Evolutionary conservation across 75 land plant genomes (phyloP).

Genomic region (Isoetes taiwanensis): DNA sequence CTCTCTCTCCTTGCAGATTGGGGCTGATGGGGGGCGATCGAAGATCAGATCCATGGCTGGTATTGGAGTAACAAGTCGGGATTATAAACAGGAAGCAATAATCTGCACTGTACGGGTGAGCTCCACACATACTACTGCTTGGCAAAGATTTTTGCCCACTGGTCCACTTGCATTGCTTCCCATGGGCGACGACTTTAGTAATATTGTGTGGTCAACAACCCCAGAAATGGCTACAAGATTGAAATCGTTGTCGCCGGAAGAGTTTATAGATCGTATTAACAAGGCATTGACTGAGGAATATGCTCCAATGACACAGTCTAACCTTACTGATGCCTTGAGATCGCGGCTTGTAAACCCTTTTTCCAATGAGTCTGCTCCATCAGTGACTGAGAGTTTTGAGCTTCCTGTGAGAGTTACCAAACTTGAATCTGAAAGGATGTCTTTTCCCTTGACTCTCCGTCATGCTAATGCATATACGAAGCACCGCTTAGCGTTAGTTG

Average conservation of each 20-base stretch:
- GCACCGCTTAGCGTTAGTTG: slow-evolving; percentile 60
- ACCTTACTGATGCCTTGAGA: slow-evolving; percentile 8
- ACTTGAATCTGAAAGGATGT: slow-evolving; percentile 58
- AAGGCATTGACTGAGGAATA: slow-evolving; percentile 57
- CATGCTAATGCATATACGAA: slow-evolving; percentile 62
- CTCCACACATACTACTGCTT: slow-evolving; percentile 55
- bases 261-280: slow-evolving; percentile 65
- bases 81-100: slow-evolving; percentile 68
- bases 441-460: slow-evolving; percentile 63
- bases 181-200: slow-evolving; percentile 67
- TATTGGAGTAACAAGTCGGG: slow-evolving; percentile 66
- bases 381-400: slow-evolving; percentile 50
- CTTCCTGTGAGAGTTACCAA: slow-evolving; percentile 53
- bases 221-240: slow-evolving; percentile 42
- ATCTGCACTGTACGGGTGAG: slow-evolving; percentile 78
- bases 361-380: slow-evolving; percentile 17
- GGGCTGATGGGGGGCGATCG: slow-evolving; percentile 91
- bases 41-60: slow-evolving; percentile 67
- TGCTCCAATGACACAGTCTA: slow-evolving; percentile 55
- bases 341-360: slow-evolving; percentile 23
- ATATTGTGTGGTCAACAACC: slow-evolving; percentile 92
- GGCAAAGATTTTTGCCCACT: slow-evolving; percentile 90
- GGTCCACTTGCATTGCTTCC: slow-evolving; percentile 95
- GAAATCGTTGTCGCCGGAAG: slow-evolving; percentile 45
- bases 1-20: slow-evolving; percentile 34